Evolutionary conservation across 306 rosid species (phyloP), one percentile per base, ranked within the genome.

Genomic region (Cajanus cajan): DNA sequence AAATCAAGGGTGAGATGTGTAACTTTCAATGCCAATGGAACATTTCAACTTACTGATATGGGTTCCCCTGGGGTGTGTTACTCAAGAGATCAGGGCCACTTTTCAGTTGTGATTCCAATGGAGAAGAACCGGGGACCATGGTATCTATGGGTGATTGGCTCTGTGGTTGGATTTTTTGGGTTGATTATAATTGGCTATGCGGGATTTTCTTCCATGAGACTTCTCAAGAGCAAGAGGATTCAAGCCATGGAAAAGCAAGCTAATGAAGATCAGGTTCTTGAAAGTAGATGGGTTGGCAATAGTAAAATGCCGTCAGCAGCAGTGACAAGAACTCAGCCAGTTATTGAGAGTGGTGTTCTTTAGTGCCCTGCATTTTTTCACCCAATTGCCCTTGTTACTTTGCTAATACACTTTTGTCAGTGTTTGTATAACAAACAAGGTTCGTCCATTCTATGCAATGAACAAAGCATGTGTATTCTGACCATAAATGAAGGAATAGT

Each of bases 281-380:
- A 87, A 51, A 88, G 90, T 76, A 87, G 93, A 82, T 94, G 97
- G 92, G 85, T 91, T 51, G 86, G 88, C 24, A 66, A 69, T 40
- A 88, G 93, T 79, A 90, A 90, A 85, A 83, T 94, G 95, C 97
- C 98, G 48, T 82, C 86, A 2, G 98, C 96, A 41, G 55, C 89
- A 21, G 94, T 77, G 4, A 90, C 89, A 67, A 90, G 98, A 89
- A 92, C 98, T 40, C 87, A 63, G 69, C 97, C 97, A 2, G 90
- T 82, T 73, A 82, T 90, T 47, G 96, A 93, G 86, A 72, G 73
- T 72, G 81, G 82, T 76, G 69, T 78, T 75, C 67, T 52, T 2
- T 88, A 80, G 80, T 40, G 48, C 73, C 28, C 44, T 59, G 2
- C 45, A 54, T 64, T 43, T 64, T 58, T 52, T 68, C 4, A 21